A percentile compares a stretch with the other conserved stretches of the same genome.
These are phyloP conservation scores for Dictyostelium citrinum DNA, from an alignment of 78 protist species.

Conservation along the genomic window DNA sequence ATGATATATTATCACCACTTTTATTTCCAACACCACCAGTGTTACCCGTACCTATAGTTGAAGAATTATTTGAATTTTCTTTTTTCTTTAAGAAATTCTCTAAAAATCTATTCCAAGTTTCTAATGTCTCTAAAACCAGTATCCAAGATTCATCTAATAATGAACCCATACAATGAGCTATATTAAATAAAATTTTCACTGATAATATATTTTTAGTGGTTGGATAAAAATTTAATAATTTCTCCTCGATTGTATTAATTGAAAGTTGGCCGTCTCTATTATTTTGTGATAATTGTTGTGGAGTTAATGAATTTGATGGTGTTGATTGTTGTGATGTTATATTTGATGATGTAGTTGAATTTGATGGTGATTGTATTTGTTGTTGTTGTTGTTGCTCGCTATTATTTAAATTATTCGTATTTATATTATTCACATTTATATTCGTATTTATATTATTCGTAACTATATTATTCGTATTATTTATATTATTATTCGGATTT, in stretches of 20 bases:
- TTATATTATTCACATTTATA: too few species aligned
- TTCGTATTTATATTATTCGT: not conserved
- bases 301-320: not conserved
- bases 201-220: constrained; percentile 62
- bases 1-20: not conserved
- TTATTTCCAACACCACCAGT: not conserved
- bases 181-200: constrained; percentile 75
- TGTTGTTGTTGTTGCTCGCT: not conserved
- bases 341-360: not conserved
- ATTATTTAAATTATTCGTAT: too few species aligned
- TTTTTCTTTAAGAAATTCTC: constrained; percentile 10
- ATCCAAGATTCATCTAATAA: constrained; percentile 78
- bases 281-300: not conserved
- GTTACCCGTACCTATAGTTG: not conserved
- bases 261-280: not conserved
- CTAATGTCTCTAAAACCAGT: constrained; percentile 76
- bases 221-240: constrained; percentile 28
- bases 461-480: not conserved
- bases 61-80: not conserved
- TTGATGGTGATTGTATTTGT: not conserved
- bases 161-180: constrained; percentile 83
- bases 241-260: not conserved
- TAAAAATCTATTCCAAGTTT: constrained; percentile 50
- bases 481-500: not conserved
- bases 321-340: not conserved